These are phyloP conservation scores for Desmodesmus armatus DNA, from an alignment of 139 green algal genomes.

Conservation along the genomic window DNA sequence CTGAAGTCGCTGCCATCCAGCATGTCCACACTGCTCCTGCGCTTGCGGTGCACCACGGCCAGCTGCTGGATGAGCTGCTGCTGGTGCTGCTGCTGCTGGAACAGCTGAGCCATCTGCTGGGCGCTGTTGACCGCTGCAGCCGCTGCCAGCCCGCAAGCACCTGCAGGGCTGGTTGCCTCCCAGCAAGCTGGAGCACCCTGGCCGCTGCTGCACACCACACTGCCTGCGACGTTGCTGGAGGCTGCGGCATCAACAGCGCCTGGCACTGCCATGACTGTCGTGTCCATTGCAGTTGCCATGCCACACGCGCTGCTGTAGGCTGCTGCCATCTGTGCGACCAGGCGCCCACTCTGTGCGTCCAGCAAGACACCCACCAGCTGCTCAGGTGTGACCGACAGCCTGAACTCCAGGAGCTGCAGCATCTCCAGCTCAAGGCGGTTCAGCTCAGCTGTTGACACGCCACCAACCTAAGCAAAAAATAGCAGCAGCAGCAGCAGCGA, in stretches of 20 bases:
- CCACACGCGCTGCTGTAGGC: constrained; percentile 27
- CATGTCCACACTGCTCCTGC: constrained; percentile 19
- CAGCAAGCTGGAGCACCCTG: too few species aligned
- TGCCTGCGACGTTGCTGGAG: not conserved
- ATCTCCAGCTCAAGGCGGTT: constrained; percentile 85
- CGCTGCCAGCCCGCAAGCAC: constrained; percentile 8
- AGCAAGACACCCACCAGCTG: constrained; percentile 30
- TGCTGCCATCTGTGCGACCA: constrained; percentile 25
- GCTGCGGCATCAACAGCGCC: not conserved
- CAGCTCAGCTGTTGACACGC: constrained; percentile 77
- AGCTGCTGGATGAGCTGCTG: constrained; percentile 24
- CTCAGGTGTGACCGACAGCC: constrained; percentile 59
- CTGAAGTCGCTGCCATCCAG: constrained; percentile 9
- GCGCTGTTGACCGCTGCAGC: too few species aligned
- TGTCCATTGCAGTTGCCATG: not conserved
- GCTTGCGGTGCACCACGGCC: constrained; percentile 35
- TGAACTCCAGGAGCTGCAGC: constrained; percentile 75
- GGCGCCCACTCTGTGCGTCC: constrained; percentile 27
- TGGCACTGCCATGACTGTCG: constrained; percentile 2
- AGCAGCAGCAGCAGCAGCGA: not conserved
- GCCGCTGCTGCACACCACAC: constrained; percentile 10
- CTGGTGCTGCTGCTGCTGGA: constrained; percentile 44
- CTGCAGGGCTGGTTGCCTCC: constrained; percentile 10
- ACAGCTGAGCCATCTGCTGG: constrained; percentile 21
- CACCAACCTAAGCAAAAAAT: constrained; percentile 53